A percentile compares a stretch with the other conserved stretches of the same genome.
Conservation (phyloP, 257 asterid genomes). For the Solanum acaule region DNA sequence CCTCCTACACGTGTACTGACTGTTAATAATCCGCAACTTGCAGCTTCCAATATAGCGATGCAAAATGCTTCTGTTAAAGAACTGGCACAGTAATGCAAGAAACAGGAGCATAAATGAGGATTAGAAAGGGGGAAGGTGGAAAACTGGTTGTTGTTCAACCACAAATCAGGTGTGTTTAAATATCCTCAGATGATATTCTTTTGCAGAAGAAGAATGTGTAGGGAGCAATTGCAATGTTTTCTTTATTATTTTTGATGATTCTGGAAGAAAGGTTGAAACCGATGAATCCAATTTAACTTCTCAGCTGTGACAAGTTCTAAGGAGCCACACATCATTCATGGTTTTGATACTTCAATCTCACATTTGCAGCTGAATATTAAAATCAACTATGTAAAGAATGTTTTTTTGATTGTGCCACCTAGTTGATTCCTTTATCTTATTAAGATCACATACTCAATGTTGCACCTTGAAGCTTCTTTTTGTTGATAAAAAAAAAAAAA, state of each 20-base stretch:
- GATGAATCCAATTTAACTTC: not conserved
- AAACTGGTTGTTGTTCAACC: not conserved
- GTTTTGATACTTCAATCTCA: not conserved
- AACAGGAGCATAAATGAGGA: conserved; percentile 11
- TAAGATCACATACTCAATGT: not conserved
- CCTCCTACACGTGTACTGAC: conserved; percentile 99
- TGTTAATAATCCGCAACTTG: conserved; percentile 94
- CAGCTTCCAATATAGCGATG: conserved; percentile 64
- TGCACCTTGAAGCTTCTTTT: not conserved
- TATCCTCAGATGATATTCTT: not conserved
- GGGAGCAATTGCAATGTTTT: not conserved
- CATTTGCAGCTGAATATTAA: not conserved
- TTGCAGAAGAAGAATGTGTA: not conserved
- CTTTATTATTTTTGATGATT: not conserved
- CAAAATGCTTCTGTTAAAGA: conserved; percentile 64
- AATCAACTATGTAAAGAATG: not conserved
- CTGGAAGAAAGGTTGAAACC: not conserved
- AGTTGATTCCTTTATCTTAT: not conserved
- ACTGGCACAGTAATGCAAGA: conserved; percentile 25
- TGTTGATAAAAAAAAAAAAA: not conserved
- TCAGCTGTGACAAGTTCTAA: not conserved
- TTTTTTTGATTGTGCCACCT: not conserved
- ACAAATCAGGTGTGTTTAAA: not conserved
- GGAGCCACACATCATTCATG: not conserved
- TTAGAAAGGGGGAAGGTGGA: not conserved